These are phyloP conservation scores for Gossypium davidsonii DNA, from an alignment of 441 rosid genomes.

Conservation along the genomic window DNA sequence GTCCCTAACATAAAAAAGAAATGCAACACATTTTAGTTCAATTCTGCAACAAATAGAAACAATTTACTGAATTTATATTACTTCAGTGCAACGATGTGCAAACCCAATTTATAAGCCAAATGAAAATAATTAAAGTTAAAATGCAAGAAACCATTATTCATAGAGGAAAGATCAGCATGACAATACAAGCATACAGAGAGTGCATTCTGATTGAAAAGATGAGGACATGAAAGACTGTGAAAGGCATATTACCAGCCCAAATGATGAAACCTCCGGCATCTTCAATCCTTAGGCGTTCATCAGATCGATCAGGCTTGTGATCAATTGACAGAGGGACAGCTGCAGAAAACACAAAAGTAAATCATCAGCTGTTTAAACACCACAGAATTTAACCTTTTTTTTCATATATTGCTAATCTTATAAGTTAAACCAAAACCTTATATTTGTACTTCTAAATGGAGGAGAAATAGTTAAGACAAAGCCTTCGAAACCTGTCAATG, in stretches of 20 bases:
- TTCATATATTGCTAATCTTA: background rate
- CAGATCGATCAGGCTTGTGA: constrained; percentile 84
- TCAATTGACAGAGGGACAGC: constrained; percentile 71
- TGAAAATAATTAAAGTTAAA: background rate
- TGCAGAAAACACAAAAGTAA: constrained; percentile 26
- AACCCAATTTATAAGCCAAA: background rate
- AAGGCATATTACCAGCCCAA: constrained; percentile 61
- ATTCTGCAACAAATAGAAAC: background rate
- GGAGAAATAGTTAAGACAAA: background rate
- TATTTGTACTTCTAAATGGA: background rate
- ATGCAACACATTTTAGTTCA: background rate
- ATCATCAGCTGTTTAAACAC: background rate
- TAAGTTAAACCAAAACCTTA: background rate
- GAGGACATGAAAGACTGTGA: background rate
- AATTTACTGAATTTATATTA: background rate
- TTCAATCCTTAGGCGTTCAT: constrained; percentile 81
- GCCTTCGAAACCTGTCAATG: background rate
- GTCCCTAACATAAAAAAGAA: constrained; percentile 41
- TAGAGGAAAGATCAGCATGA: background rate
- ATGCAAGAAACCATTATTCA: background rate
- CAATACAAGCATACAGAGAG: background rate
- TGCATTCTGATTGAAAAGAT: background rate
- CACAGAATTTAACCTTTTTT: background rate
- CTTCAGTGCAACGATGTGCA: background rate
- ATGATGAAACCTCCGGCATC: constrained; percentile 80